Conservation (phyloP, 768 basidiomycete genomes). For the Pisolithus orientalis region DNA sequence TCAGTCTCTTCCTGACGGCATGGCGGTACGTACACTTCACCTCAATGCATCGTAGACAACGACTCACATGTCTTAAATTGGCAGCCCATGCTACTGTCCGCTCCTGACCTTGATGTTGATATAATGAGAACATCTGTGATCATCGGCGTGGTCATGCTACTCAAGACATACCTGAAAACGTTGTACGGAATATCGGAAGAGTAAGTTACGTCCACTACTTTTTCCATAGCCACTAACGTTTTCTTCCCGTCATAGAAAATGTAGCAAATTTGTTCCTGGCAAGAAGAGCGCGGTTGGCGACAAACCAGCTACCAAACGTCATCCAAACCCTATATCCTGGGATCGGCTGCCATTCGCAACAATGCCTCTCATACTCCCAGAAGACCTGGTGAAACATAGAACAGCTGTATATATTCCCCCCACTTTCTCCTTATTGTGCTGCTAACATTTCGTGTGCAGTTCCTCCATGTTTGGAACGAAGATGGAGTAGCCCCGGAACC, state of each 20-base stretch:
- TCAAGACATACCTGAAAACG: slow-evolving; percentile 80
- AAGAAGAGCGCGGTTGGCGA: slow-evolving; percentile 92
- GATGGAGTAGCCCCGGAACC: slow-evolving; percentile 69
- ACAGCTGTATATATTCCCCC: slow-evolving; percentile 43
- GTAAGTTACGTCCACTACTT: slow-evolving; percentile 39
- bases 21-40: slow-evolving; percentile 2
- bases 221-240: neutral
- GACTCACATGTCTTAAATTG: neutral
- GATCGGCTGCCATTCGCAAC: slow-evolving; percentile 65
- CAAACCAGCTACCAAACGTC: slow-evolving; percentile 60
- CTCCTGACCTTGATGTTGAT: slow-evolving; percentile 11
- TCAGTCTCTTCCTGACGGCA: slow-evolving; percentile 1
- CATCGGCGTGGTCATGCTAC: slow-evolving; percentile 77
- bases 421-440: neutral
- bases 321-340: slow-evolving; percentile 64
- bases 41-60: neutral
- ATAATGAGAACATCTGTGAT: slow-evolving; percentile 66
- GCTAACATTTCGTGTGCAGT: slow-evolving; percentile 33
- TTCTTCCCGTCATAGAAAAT: slow-evolving; percentile 58
- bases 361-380: slow-evolving; percentile 49
- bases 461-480: slow-evolving; percentile 76
- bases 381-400: slow-evolving; percentile 60
- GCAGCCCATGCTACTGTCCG: neutral
- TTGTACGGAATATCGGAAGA: slow-evolving; percentile 88
- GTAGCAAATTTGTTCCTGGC: slow-evolving; percentile 74